Evolutionary conservation across 2,329 filamentous ascomycete species (phyloP).

Genomic region (Colletotrichum ledebouriae): DNA sequence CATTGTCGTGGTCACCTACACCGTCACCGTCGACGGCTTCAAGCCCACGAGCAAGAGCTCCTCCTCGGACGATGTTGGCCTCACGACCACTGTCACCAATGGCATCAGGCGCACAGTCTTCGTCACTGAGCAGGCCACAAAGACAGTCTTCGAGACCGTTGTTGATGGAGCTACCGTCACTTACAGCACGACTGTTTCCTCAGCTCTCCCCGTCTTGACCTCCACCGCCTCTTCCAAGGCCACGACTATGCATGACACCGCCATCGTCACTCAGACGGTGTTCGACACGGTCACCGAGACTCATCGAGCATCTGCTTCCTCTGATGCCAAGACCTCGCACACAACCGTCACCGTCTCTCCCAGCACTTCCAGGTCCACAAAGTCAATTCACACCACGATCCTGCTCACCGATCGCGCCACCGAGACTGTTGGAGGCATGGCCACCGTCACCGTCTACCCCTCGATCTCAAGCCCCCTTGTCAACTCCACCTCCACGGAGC

Average conservation of each 20-base stretch:
- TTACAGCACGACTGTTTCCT: slow-evolving; percentile 35
- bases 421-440: slow-evolving; percentile 31
- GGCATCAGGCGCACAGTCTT: slow-evolving; percentile 18
- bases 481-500: slow-evolving; percentile 45
- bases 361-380: slow-evolving; percentile 10
- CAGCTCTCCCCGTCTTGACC: slow-evolving; percentile 18
- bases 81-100: slow-evolving; percentile 16
- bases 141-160: slow-evolving; percentile 34
- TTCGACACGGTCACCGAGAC: slow-evolving; percentile 13
- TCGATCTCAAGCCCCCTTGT: slow-evolving; percentile 31
- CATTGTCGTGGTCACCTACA: slow-evolving; percentile 36
- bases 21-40: slow-evolving; percentile 34
- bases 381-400: slow-evolving; percentile 38
- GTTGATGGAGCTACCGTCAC: slow-evolving; percentile 26
- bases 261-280: slow-evolving; percentile 28
- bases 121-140: slow-evolving; percentile 30
- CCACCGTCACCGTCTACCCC: slow-evolving; percentile 28
- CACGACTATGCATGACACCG: slow-evolving; percentile 27
- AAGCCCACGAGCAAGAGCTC: slow-evolving; percentile 27
- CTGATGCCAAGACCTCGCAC: slow-evolving; percentile 14
- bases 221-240: slow-evolving; percentile 5
- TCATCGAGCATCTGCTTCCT: slow-evolving; percentile 3
- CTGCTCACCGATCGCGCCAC: slow-evolving; percentile 37
- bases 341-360: slow-evolving; percentile 14
- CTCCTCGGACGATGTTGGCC: slow-evolving; percentile 9